phyloP scores from a whole-genome alignment of 1,284 basidiomycete genomes.

The Ceratobasidium sp. region DNA sequence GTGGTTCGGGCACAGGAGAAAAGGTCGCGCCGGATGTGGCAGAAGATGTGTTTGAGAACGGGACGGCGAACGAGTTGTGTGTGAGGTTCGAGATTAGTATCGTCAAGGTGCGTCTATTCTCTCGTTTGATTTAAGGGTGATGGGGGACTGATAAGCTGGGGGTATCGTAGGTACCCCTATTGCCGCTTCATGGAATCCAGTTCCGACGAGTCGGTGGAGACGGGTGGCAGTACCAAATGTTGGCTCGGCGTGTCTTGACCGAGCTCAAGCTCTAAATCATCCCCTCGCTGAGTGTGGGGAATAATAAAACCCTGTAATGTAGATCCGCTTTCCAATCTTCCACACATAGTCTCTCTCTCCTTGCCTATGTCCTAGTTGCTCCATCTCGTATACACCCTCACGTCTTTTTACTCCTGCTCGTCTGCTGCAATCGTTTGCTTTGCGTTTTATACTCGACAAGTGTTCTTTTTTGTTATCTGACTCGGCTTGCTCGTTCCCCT shows the following conservation, averaged over 20 bases:
- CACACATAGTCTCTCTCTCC: no score
- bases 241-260: conserved; percentile 92
- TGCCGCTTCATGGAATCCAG: conserved; percentile 95
- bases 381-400: no score
- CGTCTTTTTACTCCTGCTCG: no score
- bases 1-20: conserved; percentile 59
- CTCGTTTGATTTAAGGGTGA: background rate
- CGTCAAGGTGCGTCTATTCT: conserved; percentile 78
- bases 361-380: no score
- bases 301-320: no score
- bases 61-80: conserved; percentile 78
- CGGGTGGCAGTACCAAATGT: conserved; percentile 97
- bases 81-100: conserved; percentile 96
- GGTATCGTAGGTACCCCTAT: conserved; percentile 81
- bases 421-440: no score
- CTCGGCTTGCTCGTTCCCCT: no score
- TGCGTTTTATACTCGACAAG: no score
- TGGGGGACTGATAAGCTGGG: conserved; percentile 45
- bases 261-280: conserved; percentile 84
- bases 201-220: conserved; percentile 93
- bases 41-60: conserved; percentile 77
- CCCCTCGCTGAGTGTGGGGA: no score
- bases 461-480: no score
- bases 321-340: no score
- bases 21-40: conserved; percentile 72